Evolutionary conservation across 202 grass and related monocot species (phyloP).

Genomic region (Zoysia matrella): DNA sequence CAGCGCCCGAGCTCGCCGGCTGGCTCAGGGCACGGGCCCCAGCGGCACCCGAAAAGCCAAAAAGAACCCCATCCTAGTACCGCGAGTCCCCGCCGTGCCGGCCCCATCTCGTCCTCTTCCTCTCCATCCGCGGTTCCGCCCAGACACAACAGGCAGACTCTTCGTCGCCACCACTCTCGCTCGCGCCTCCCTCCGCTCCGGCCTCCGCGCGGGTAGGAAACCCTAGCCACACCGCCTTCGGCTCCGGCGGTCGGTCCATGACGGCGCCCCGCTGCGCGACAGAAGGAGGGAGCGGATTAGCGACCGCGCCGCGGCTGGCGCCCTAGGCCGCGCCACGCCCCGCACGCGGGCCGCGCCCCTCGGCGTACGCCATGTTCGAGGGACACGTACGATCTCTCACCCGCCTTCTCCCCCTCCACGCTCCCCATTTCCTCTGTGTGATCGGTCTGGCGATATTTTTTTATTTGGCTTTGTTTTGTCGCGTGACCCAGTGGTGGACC

Average conservation of each 20-base stretch:
- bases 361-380: slow-evolving; percentile 59
- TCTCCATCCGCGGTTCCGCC: neutral
- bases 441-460: slow-evolving; percentile 2
- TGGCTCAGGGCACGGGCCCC: slow-evolving; percentile 2
- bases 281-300: slow-evolving; percentile 36
- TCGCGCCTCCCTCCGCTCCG: neutral
- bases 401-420: neutral
- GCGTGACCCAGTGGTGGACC: slow-evolving; percentile 24
- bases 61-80: slow-evolving; percentile 26
- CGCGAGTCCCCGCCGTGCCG: slow-evolving; percentile 3
- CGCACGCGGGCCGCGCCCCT: slow-evolving; percentile 2
- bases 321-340: slow-evolving; percentile 30
- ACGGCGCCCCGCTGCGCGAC: slow-evolving; percentile 23
- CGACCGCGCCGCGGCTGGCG: slow-evolving; percentile 3
- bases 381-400: slow-evolving; percentile 55
- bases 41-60: slow-evolving; percentile 25
- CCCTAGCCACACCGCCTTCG: slow-evolving; percentile 22
- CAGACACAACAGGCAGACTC: no score
- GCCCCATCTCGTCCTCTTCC: slow-evolving; percentile 8
- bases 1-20: neutral
- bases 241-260: slow-evolving; percentile 14
- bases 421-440: neutral
- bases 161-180: neutral
- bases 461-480: neutral
- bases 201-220: neutral